phyloP scores from a whole-genome alignment of 1,284 basidiomycete genomes.

The Trichosporon sp. region DNA sequence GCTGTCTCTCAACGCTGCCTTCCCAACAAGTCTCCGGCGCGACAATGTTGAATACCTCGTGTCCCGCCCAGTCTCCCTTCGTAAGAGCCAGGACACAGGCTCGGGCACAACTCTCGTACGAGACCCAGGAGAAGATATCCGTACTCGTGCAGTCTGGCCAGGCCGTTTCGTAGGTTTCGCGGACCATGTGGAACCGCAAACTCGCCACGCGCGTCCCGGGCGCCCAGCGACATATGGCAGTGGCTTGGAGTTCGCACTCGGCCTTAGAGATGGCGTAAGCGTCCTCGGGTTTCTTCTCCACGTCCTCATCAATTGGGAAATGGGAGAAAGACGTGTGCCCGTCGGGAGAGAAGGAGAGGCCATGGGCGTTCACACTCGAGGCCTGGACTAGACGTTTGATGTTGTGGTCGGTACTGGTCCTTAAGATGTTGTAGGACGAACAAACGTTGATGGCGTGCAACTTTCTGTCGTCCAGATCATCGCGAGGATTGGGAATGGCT shows the following conservation, averaged over 20 bases:
- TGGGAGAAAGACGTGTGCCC: conserved; percentile 38
- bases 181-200: conserved; percentile 53
- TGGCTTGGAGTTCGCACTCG: conserved; percentile 54
- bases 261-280: conserved; percentile 51
- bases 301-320: conserved; percentile 47
- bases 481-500: conserved; percentile 48
- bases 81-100: conserved; percentile 50
- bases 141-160: conserved; percentile 22
- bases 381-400: conserved; percentile 54
- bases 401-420: conserved; percentile 48
- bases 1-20: conserved; percentile 26
- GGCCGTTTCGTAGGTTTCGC: conserved; percentile 28
- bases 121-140: conserved; percentile 53
- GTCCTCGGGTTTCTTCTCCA: conserved; percentile 41
- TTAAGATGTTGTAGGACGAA: conserved; percentile 48
- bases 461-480: conserved; percentile 38
- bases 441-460: conserved; percentile 54
- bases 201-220: conserved; percentile 37
- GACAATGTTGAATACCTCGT: conserved; percentile 56
- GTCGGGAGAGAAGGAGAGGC: conserved; percentile 41
- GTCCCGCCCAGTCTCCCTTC: conserved; percentile 36
- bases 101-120: conserved; percentile 40
- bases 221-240: conserved; percentile 40
- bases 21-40: conserved; percentile 43
- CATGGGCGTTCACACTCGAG: conserved; percentile 49